Conservation (phyloP, 1,139 yeast genomes). For the Sugiyamaella pinicola region DNA sequence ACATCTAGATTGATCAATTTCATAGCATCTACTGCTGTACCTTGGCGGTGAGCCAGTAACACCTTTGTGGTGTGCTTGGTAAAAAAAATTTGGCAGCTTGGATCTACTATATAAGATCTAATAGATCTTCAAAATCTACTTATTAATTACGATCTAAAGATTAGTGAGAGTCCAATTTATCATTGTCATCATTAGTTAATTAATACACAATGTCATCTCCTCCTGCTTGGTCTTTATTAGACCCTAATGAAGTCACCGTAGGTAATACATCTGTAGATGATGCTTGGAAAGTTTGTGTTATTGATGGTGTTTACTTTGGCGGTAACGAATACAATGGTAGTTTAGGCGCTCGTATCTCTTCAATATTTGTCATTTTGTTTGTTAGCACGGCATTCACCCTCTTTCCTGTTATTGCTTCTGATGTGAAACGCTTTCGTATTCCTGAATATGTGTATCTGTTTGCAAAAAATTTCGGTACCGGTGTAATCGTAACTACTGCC, state of each 20-base stretch:
- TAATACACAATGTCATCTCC: slow-evolving; percentile 3
- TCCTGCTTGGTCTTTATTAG: slow-evolving; percentile 14
- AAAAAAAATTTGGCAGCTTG: not conserved
- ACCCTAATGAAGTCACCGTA: slow-evolving; percentile 39
- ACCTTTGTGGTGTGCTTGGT: not conserved
- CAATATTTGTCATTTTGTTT: slow-evolving; percentile 66
- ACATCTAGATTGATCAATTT: too few relatives aligned
- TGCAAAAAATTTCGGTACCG: slow-evolving; percentile 77
- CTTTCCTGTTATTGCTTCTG: slow-evolving; percentile 44
- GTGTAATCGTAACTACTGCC: slow-evolving; percentile 88
- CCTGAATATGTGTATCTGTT: slow-evolving; percentile 64
- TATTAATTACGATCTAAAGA: not conserved
- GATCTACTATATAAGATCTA: slow-evolving; percentile 8
- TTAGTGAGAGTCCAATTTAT: too few relatives aligned
- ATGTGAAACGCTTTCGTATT: slow-evolving; percentile 42
- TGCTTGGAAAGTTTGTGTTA: slow-evolving; percentile 45
- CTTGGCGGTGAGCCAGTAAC: slow-evolving; percentile 4
- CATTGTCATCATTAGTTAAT: too few relatives aligned
- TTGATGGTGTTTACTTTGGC: slow-evolving; percentile 44
- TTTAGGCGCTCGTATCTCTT: slow-evolving; percentile 69
- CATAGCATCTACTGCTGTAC: too few relatives aligned
- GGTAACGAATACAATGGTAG: slow-evolving; percentile 49
- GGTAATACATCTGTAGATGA: slow-evolving; percentile 39
- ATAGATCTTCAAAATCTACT: slow-evolving; percentile 1
- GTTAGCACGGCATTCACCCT: slow-evolving; percentile 57